Conservation (phyloP, 768 basidiomycete genomes). For the Holtermanniella nyarrowii region DNA sequence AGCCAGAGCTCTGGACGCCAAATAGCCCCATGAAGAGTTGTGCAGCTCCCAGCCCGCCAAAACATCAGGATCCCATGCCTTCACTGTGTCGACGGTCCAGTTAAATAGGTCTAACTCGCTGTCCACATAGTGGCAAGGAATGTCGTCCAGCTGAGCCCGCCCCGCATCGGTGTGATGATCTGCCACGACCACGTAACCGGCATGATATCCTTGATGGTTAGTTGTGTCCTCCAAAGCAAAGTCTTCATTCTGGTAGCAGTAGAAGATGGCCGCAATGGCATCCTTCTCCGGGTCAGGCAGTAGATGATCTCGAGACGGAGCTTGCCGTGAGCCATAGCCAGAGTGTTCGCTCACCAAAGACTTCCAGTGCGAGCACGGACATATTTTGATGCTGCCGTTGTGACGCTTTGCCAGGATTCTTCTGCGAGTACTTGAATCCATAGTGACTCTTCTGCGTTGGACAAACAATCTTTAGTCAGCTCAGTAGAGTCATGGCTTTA, state of each 20-base stretch:
- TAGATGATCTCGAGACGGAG: slow-evolving; percentile 51
- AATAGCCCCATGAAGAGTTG: slow-evolving; percentile 78
- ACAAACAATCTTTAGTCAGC: slow-evolving; percentile 50
- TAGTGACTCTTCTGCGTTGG: slow-evolving; percentile 65
- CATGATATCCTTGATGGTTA: slow-evolving; percentile 27
- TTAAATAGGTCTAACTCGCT: slow-evolving; percentile 76
- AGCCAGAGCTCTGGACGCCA: slow-evolving; percentile 53
- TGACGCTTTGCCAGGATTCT: slow-evolving; percentile 41
- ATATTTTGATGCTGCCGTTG: slow-evolving; percentile 60
- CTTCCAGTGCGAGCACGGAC: slow-evolving; percentile 69
- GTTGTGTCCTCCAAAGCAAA: slow-evolving; percentile 26
- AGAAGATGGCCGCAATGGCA: slow-evolving; percentile 61
- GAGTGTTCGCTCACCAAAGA: slow-evolving; percentile 55
- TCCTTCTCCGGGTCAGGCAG: slow-evolving; percentile 61
- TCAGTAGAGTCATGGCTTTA: slow-evolving; percentile 3
- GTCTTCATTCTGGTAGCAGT: slow-evolving; percentile 54
- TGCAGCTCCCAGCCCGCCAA: slow-evolving; percentile 89
- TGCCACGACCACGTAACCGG: slow-evolving; percentile 29
- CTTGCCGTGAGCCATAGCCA: slow-evolving; percentile 41
- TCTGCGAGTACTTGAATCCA: slow-evolving; percentile 55
- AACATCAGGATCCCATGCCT: slow-evolving; percentile 79
- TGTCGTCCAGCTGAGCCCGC: slow-evolving; percentile 43
- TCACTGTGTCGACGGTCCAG: slow-evolving; percentile 58
- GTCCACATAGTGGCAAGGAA: slow-evolving; percentile 43
- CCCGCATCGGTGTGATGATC: slow-evolving; percentile 9